Percentiles rank a stretch among this genome's conserved stretches.
Conservation (phyloP, 352 stramenopile genomes). For the Globisporangium nagaii region DNA sequence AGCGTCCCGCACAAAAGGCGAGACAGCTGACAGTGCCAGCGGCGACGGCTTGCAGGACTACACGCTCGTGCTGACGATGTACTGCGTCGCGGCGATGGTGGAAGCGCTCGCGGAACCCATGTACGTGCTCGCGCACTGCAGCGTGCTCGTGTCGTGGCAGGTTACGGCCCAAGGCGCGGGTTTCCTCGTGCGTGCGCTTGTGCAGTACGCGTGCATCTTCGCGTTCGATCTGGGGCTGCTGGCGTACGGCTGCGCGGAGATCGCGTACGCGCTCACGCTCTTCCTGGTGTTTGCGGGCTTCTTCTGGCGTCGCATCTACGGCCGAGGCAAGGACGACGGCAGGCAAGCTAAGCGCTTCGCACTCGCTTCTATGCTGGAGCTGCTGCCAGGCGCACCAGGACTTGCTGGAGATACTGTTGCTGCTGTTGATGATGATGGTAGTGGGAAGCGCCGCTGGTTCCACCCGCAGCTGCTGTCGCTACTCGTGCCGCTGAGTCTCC, state of each 20-base stretch:
- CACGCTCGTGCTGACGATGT: conserved; percentile 56
- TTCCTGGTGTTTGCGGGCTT: conserved; percentile 49
- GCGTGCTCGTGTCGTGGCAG: conserved; percentile 79
- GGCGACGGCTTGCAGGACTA: conserved; percentile 32
- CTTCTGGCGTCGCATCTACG: conserved; percentile 45
- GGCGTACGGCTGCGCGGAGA: conserved; percentile 69
- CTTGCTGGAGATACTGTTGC: not conserved
- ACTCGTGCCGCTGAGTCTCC: conserved; percentile 75
- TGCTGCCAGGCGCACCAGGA: conserved; percentile 31
- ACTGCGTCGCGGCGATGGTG: conserved; percentile 70
- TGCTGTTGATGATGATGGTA: not conserved
- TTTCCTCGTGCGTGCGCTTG: conserved; percentile 60
- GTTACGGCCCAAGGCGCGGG: conserved; percentile 69
- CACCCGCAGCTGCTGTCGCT: conserved; percentile 57
- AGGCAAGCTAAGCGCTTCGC: conserved; percentile 20
- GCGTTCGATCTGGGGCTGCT: conserved; percentile 53
- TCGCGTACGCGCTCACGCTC: conserved; percentile 64
- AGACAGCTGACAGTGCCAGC: not conserved
- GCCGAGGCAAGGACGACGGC: not conserved
- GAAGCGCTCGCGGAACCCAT: conserved; percentile 79
- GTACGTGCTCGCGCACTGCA: conserved; percentile 74
- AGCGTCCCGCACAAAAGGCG: not conserved
- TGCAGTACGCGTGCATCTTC: conserved; percentile 71
- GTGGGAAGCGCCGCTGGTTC: conserved; percentile 23
- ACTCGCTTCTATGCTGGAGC: conserved; percentile 40